These are phyloP conservation scores for Globisporangium takayamanum DNA, from an alignment of 352 stramenopile genomes.

Conservation along the genomic window DNA sequence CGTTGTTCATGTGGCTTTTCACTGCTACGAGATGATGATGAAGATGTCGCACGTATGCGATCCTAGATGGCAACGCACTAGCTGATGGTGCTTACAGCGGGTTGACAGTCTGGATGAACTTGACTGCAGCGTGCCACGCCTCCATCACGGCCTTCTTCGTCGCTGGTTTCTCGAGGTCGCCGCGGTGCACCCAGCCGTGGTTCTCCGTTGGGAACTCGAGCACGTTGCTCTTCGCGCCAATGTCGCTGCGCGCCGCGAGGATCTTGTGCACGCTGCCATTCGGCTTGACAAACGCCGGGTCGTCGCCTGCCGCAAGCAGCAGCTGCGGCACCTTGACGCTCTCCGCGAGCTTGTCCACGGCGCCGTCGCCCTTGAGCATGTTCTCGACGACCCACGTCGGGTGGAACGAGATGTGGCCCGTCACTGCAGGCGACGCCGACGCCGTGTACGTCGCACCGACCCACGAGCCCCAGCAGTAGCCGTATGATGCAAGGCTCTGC, in stretches of 20 bases:
- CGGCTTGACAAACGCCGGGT: conserved; percentile 61
- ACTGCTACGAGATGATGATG: too few relatives aligned
- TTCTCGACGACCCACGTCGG: conserved; percentile 75
- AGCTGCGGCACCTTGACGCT: conserved; percentile 71
- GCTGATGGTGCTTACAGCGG: conserved; percentile 21
- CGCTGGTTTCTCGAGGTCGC: conserved; percentile 59
- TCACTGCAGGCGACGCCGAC: conserved; percentile 33
- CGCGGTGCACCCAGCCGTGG: conserved; percentile 82
- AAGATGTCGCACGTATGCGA: too few relatives aligned
- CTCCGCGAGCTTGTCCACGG: conserved; percentile 62
- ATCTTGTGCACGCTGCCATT: conserved; percentile 72
- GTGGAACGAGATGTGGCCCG: conserved; percentile 78
- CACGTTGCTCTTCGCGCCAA: conserved; percentile 47
- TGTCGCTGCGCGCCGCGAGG: conserved; percentile 41
- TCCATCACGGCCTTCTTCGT: conserved; percentile 61
- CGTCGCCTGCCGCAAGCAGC: conserved; percentile 57
- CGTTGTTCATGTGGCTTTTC: too few relatives aligned
- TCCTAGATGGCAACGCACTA: background rate
- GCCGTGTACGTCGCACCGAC: conserved; percentile 51
- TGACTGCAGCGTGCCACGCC: conserved; percentile 49
- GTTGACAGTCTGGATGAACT: conserved; percentile 54
- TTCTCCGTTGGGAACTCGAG: conserved; percentile 63
- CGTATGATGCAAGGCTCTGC: conserved; percentile 64
- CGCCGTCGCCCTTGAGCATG: conserved; percentile 60
- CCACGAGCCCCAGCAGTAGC: conserved; percentile 83